Evolutionary conservation across 2,329 filamentous ascomycete genomes (phyloP).

Genomic region (Atkinsonella hypoxylon): DNA sequence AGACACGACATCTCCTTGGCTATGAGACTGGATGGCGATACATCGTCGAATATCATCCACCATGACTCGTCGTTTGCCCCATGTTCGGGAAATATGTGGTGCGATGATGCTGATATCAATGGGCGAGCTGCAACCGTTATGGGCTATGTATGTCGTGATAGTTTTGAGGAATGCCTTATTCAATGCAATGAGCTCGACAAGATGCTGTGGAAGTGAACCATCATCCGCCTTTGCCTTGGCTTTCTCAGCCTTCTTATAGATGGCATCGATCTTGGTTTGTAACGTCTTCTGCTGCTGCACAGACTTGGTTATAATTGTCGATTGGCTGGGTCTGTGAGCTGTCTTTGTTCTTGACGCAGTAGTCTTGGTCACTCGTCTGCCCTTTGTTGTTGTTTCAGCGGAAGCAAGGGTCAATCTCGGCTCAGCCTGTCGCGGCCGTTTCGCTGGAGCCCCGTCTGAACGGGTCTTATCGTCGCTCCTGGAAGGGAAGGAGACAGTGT

Average conservation of each 20-base stretch:
- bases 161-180: conserved; percentile 58
- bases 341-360: conserved; percentile 16
- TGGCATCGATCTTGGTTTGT: conserved; percentile 28
- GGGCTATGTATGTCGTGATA: conserved; percentile 55
- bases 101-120: conserved; percentile 51
- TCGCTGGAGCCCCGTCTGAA: not conserved
- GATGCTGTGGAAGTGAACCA: conserved; percentile 34
- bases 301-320: conserved; percentile 20
- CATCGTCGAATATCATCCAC: conserved; percentile 54
- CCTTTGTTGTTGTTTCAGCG: conserved; percentile 12
- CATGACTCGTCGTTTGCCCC: conserved; percentile 59
- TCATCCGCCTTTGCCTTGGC: conserved; percentile 13
- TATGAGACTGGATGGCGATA: conserved; percentile 45
- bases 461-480: conserved; percentile 20
- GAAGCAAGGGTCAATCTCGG: conserved; percentile 2
- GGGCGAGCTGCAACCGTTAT: conserved; percentile 51
- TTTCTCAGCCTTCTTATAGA: conserved; percentile 16
- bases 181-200: conserved; percentile 49
- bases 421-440: conserved; percentile 13
- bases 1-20: conserved; percentile 17
- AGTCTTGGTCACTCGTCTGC: conserved; percentile 20
- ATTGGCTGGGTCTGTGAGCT: conserved; percentile 19
- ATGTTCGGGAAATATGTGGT: conserved; percentile 52
- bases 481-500: conserved; percentile 21
- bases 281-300: conserved; percentile 16